Conservation (phyloP, 345 rosid species). For the Brassica rapa region DNA sequence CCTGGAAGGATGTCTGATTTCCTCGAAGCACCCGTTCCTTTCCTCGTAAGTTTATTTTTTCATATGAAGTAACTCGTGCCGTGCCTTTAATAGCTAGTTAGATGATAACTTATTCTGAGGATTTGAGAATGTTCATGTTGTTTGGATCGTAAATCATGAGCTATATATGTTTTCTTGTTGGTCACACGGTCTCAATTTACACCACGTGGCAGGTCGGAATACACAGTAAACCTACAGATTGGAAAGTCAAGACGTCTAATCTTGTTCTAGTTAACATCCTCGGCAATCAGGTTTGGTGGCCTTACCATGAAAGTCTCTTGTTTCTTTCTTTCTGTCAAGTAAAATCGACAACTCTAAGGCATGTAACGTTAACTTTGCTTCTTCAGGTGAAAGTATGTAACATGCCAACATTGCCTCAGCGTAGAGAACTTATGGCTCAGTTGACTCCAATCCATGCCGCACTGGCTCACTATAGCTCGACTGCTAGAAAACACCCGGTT, state of each 20-base stretch:
- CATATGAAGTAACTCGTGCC: not conserved
- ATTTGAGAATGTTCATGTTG: conserved; percentile 6
- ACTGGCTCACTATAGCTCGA: conserved; percentile 56
- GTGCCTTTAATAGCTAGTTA: not conserved
- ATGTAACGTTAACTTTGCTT: conserved; percentile 18
- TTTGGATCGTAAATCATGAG: not conserved
- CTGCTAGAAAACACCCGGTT: conserved; percentile 73
- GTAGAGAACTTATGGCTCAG: conserved; percentile 69
- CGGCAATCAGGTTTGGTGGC: conserved; percentile 69
- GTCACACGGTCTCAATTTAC: conserved; percentile 14
- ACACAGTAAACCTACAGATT: conserved; percentile 71
- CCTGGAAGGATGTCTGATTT: conserved; percentile 90
- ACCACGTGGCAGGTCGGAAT: conserved; percentile 65
- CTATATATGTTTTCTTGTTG: conserved; percentile 15
- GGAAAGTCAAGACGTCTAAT: conserved; percentile 77
- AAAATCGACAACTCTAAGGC: not conserved
- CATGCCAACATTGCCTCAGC: conserved; percentile 60
- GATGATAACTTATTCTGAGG: conserved; percentile 6
- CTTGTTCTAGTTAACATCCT: conserved; percentile 74
- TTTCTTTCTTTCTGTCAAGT: not conserved
- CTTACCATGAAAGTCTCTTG: conserved; percentile 7
- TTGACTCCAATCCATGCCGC: conserved; percentile 73
- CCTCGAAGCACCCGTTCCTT: conserved; percentile 99
- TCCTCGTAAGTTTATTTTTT: conserved; percentile 63
- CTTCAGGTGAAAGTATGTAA: conserved; percentile 44